phyloP scores from a whole-genome alignment of 2,329 filamentous ascomycete genomes.

The Curvularia lunata region DNA sequence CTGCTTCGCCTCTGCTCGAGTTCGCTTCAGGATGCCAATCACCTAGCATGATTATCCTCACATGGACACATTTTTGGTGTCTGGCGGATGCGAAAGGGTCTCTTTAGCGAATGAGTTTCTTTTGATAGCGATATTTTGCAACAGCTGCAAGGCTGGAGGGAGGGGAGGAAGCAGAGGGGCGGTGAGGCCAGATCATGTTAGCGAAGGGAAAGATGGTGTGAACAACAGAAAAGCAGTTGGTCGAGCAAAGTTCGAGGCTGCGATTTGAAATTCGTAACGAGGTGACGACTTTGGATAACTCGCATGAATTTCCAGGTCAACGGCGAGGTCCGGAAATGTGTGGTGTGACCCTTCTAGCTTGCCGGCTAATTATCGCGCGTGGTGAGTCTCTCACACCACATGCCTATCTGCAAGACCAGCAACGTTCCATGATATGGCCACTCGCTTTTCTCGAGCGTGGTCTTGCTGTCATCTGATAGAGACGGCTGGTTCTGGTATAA shows the following conservation, averaged over 20 bases:
- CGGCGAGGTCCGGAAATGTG: background rate
- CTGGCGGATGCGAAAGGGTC: background rate
- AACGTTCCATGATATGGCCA: background rate
- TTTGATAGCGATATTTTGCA: background rate
- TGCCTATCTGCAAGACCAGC: background rate
- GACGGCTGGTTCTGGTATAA: background rate
- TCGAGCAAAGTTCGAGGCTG: background rate
- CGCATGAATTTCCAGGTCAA: background rate
- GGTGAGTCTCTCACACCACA: constrained; percentile 1
- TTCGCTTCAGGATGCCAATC: background rate
- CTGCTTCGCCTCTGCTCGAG: background rate
- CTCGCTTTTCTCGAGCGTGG: background rate
- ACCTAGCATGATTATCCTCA: background rate
- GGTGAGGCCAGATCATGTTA: background rate
- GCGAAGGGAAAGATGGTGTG: background rate
- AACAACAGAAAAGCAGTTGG: background rate
- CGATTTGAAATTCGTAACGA: background rate
- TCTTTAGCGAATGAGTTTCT: background rate
- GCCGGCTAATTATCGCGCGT: constrained; percentile 4
- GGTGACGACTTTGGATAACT: background rate
- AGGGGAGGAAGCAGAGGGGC: background rate
- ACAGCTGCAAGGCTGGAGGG: background rate
- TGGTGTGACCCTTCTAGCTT: background rate
- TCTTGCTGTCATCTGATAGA: background rate
- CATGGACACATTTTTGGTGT: background rate